Percentiles rank a stretch among this genome's conserved stretches.
Conservation (phyloP, 441 rosid genomes). For the Biscutella auriculata region DNA sequence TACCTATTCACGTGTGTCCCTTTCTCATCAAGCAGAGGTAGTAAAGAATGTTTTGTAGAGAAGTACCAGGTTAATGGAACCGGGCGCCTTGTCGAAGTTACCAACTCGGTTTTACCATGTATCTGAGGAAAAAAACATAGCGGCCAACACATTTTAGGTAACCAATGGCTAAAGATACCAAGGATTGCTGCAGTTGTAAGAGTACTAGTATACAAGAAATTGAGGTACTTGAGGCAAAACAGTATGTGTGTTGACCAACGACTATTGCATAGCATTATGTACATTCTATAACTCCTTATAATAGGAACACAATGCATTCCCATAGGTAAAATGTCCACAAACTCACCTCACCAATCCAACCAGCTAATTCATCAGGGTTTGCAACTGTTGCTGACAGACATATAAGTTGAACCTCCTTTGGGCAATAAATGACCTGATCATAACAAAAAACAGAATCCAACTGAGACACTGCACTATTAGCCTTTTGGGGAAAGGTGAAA, state of each 20-base stretch:
- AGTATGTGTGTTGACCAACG: not conserved
- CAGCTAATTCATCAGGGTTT: slow-evolving; percentile 92
- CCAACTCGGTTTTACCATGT: slow-evolving; percentile 82
- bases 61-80: slow-evolving; percentile 95
- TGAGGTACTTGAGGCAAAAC: not conserved
- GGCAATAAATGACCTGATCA: slow-evolving; percentile 79
- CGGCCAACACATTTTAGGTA: slow-evolving; percentile 1
- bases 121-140: slow-evolving; percentile 38
- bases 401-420: slow-evolving; percentile 80
- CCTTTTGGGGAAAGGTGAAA: not conserved
- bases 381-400: slow-evolving; percentile 89
- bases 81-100: slow-evolving; percentile 78
- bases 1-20: slow-evolving; percentile 78
- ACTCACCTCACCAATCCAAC: slow-evolving; percentile 89
- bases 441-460: not conserved
- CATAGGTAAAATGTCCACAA: not conserved
- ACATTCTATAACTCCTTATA: not conserved
- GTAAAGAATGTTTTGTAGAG: slow-evolving; percentile 62
- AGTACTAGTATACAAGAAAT: not conserved
- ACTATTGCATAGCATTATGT: not conserved
- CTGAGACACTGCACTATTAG: not conserved
- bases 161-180: not conserved
- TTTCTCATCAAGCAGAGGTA: slow-evolving; percentile 73
- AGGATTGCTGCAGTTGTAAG: not conserved
- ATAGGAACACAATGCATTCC: not conserved